These are phyloP conservation scores for Boletellus deceptivus DNA, from an alignment of 1,284 basidiomycete species.

Conservation along the genomic window DNA sequence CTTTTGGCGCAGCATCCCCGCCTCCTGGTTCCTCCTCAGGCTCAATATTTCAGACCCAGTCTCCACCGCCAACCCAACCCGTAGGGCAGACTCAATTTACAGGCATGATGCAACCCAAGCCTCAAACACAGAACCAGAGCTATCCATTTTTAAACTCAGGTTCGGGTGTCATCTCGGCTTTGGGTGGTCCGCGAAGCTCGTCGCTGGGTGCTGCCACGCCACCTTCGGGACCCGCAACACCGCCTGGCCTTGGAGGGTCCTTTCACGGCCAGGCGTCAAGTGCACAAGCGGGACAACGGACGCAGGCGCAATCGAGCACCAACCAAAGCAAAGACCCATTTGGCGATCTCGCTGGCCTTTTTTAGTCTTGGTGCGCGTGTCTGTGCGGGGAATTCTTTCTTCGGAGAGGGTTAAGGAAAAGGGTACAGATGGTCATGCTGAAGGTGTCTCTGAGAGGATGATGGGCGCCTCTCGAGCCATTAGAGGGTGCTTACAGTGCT, in stretches of 20 bases:
- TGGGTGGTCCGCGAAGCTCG: conserved; percentile 9
- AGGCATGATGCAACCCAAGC: conserved; percentile 17
- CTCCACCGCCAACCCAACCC: conserved; percentile 2
- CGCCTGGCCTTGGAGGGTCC: conserved; percentile 8
- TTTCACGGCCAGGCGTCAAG: conserved; percentile 16
- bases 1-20: conserved; percentile 1
- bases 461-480: conserved; percentile 3
- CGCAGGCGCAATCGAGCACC: conserved; percentile 12
- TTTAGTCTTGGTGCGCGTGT: conserved; percentile 39
- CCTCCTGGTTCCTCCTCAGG: conserved; percentile 25
- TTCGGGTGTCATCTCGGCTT: conserved; percentile 6
- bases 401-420: too few species aligned
- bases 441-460: background rate
- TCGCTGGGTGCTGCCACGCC: conserved; percentile 14
- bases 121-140: conserved; percentile 3
- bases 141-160: conserved; percentile 14
- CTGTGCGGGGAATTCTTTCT: background rate
- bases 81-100: conserved; percentile 14
- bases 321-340: conserved; percentile 73
- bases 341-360: conserved; percentile 73
- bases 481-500: background rate
- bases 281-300: conserved; percentile 15
- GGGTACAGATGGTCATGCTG: background rate
- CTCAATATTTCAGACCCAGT: conserved; percentile 9
- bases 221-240: conserved; percentile 19